A percentile compares a stretch with the other conserved stretches of the same genome.
phyloP scores from a whole-genome alignment of 306 rosid genomes.

The Cicer bijugum region DNA sequence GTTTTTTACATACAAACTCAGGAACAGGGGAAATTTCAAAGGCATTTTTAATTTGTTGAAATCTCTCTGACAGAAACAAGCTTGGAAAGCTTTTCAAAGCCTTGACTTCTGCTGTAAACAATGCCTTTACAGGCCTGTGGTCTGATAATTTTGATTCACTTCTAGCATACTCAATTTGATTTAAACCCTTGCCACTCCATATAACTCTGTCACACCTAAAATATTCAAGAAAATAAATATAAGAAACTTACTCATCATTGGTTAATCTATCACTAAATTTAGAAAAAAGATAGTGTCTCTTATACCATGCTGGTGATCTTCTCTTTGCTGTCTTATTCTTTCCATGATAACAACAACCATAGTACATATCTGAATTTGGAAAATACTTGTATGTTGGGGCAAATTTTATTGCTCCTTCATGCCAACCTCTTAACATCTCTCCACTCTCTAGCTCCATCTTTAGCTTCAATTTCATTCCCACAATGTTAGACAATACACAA shows the following conservation, averaged over 20 bases:
- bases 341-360: constrained; percentile 54
- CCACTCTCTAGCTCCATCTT: constrained; percentile 65
- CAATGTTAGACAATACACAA: neutral
- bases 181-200: constrained; percentile 66
- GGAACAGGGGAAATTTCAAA: constrained; percentile 49
- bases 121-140: constrained; percentile 80
- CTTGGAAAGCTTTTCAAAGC: constrained; percentile 41
- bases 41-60: constrained; percentile 46
- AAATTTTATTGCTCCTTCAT: constrained; percentile 72
- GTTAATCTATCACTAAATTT: neutral
- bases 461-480: constrained; percentile 59
- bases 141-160: constrained; percentile 73
- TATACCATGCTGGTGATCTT: constrained; percentile 79
- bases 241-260: neutral
- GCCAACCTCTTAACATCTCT: constrained; percentile 67
- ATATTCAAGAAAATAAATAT: neutral
- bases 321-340: constrained; percentile 52
- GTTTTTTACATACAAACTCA: constrained; percentile 44
- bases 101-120: constrained; percentile 60
- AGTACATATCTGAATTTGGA: constrained; percentile 67
- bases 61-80: constrained; percentile 63
- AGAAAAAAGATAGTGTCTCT: too few species aligned
- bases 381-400: constrained; percentile 87
- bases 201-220: constrained; percentile 84
- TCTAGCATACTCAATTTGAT: constrained; percentile 65